Evolutionary conservation across 768 basidiomycete species (phyloP), one percentile per base, ranked within the genome.

Genomic region (Mycena indigotica): DNA sequence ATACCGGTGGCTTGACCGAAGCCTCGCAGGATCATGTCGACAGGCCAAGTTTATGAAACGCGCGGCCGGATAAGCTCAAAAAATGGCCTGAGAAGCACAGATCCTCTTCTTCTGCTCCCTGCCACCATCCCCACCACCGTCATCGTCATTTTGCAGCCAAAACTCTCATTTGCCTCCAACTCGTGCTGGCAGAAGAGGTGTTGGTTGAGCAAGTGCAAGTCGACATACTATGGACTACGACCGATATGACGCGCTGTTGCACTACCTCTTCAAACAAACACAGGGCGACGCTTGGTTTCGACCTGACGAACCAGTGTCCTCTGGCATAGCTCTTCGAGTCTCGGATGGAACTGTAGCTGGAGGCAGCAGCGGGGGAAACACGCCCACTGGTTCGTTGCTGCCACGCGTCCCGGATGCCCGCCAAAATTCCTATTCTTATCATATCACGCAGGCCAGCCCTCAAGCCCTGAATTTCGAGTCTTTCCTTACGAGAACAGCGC

Each of bases 261-360:
- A 91, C 72, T 86, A 89, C 74, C 84, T 91, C 65, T 91, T 90
- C 75, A 84, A 73, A 23, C 75, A 89, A 79, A 91, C 89, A 0
- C 89, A 90, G 68, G 88, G 87, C 38, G 89, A 91, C 51, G 87
- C 88, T 3, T 91, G 89, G 89, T 91, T 91, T 70, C 84, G 89
- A 58, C 88, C 89, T 13, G 83, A 88, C 28, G 87, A 89, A 68
- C 82, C 83, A 62, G 76, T 90, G 49, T 86, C 89, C 23, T 84
- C 85, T 0, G 89, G 89, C 26, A 88, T 91, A 30, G 89, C 88
- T 30, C 73, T 91, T 5, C 67, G 80, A 5, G 74, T 81, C 2
- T 69, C 69, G 25, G 77, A 80, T 56, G 78, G 79, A 29, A 72
- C 76, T 4, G 38, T 45, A 15, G 4, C 41, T 5, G 32, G 39